Conservation (phyloP, 179 eudicot species). For the Heliamphora pulchella region DNA sequence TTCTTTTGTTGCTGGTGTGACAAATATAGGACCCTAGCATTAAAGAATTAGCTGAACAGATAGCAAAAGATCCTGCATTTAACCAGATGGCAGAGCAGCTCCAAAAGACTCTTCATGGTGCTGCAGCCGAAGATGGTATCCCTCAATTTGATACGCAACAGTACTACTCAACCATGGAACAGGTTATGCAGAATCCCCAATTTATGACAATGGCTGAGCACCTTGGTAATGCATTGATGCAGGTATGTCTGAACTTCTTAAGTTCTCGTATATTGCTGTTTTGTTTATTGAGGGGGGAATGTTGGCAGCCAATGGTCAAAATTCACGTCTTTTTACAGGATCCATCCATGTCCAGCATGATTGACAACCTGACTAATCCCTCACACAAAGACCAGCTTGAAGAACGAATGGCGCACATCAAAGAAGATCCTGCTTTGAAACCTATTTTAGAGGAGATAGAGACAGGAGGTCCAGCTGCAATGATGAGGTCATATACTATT, state of each 20-base stretch:
- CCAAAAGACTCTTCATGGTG: slow-evolving; percentile 71
- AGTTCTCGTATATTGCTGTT: neutral
- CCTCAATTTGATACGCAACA: slow-evolving; percentile 88
- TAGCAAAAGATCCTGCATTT: slow-evolving; percentile 92
- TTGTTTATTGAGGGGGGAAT: neutral
- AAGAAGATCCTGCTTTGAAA: slow-evolving; percentile 88
- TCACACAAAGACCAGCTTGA: slow-evolving; percentile 71
- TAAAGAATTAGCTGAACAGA: slow-evolving; percentile 96
- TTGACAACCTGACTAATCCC: slow-evolving; percentile 81
- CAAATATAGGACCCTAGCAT: slow-evolving; percentile 87
- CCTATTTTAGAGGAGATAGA: slow-evolving; percentile 96
- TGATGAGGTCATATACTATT: slow-evolving; percentile 72
- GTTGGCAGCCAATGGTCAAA: neutral
- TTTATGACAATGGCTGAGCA: slow-evolving; percentile 99
- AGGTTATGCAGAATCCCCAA: slow-evolving; percentile 97
- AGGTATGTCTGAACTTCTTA: slow-evolving; percentile 39
- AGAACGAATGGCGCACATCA: slow-evolving; percentile 82
- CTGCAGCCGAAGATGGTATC: slow-evolving; percentile 51
- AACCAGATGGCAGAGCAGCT: slow-evolving; percentile 98
- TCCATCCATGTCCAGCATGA: slow-evolving; percentile 96
- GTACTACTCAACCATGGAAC: slow-evolving; percentile 90
- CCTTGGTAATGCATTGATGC: slow-evolving; percentile 91
- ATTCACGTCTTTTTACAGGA: slow-evolving; percentile 40
- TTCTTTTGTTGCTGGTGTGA: slow-evolving; percentile 10
- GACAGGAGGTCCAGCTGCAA: slow-evolving; percentile 93